Conservation (phyloP, 768 basidiomycete genomes). For the Pulveroboletus sp. region DNA sequence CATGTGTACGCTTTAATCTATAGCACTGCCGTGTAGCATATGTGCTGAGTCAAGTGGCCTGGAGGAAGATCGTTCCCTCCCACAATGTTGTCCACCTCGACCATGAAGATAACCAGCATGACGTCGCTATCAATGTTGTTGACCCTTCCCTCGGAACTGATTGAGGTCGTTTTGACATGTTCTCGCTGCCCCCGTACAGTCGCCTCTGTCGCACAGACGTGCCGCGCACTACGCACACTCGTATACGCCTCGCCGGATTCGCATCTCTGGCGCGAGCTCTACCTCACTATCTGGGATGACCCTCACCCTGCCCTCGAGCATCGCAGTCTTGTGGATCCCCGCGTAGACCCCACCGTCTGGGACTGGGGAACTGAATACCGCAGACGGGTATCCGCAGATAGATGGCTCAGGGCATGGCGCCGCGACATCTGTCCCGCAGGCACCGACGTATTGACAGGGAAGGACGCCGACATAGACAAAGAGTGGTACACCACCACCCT, state of each 20-base stretch:
- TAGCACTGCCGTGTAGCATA: too few relatives aligned
- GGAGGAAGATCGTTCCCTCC: neutral
- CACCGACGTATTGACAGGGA: neutral
- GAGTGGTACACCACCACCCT: slow-evolving; percentile 4
- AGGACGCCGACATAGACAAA: neutral
- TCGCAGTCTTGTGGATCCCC: slow-evolving; percentile 22
- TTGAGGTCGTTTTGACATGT: slow-evolving; percentile 34
- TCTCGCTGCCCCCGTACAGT: slow-evolving; percentile 30
- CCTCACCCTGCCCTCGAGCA: slow-evolving; percentile 35
- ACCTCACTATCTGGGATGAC: slow-evolving; percentile 47
- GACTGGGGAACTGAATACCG: slow-evolving; percentile 26
- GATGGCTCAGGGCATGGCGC: slow-evolving; percentile 23
- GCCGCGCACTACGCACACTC: slow-evolving; percentile 31
- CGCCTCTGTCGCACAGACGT: slow-evolving; percentile 35
- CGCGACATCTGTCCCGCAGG: slow-evolving; percentile 6
- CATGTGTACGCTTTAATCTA: too few relatives aligned
- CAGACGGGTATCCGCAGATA: slow-evolving; percentile 19
- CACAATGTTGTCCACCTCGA: neutral
- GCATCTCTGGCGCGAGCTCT: slow-evolving; percentile 47
- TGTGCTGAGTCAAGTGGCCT: too few relatives aligned
- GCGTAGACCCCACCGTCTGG: slow-evolving; percentile 12
- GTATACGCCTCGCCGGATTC: slow-evolving; percentile 33
- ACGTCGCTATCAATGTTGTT: neutral
- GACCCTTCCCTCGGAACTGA: slow-evolving; percentile 37
- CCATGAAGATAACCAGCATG: neutral